A percentile compares a stretch with the other conserved stretches of the same genome.
Evolutionary conservation across 228 moss, liverwort and hornwort genomes (phyloP).

Genomic region (Sphagnum fallax): DNA sequence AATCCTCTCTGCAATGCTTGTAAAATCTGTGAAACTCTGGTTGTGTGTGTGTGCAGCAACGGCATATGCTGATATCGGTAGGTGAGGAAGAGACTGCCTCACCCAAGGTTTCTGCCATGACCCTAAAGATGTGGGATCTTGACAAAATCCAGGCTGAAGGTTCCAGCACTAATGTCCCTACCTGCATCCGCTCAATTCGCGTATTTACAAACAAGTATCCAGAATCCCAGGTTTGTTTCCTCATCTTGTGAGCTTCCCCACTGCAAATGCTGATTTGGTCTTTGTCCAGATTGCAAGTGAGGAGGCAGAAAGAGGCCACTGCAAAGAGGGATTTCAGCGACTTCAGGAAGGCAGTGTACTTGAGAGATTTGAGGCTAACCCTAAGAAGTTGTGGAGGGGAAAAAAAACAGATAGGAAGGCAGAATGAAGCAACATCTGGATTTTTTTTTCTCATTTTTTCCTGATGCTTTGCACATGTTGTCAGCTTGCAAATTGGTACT

Average conservation of each 20-base stretch:
- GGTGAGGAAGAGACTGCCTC: conserved; percentile 86
- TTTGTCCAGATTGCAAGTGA: background rate
- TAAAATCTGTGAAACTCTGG: too few species aligned
- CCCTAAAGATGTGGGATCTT: conserved; percentile 96
- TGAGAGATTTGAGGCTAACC: too few species aligned
- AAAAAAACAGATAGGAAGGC: too few species aligned
- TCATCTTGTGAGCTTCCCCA: background rate
- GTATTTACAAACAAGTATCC: conserved; percentile 86
- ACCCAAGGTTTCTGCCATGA: conserved; percentile 45
- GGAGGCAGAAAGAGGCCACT: too few species aligned
- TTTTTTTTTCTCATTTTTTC: background rate
- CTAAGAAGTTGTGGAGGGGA: too few species aligned
- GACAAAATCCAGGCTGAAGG: conserved; percentile 90
- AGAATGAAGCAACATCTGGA: too few species aligned
- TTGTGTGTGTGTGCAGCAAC: conserved; percentile 50
- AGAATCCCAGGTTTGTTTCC: conserved; percentile 61
- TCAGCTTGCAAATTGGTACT: background rate
- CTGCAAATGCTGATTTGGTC: background rate
- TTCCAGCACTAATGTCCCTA: conserved; percentile 84
- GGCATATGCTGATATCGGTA: conserved; percentile 81
- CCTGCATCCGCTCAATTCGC: conserved; percentile 76
- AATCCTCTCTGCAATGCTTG: too few species aligned
- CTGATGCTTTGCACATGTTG: background rate
- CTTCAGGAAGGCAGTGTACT: background rate
- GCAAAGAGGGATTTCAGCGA: too few species aligned